Percentiles rank a stretch among this genome's conserved stretches.
Evolutionary conservation across 345 rosid genomes (phyloP).

Genomic region (Lumnitzera racemosa): DNA sequence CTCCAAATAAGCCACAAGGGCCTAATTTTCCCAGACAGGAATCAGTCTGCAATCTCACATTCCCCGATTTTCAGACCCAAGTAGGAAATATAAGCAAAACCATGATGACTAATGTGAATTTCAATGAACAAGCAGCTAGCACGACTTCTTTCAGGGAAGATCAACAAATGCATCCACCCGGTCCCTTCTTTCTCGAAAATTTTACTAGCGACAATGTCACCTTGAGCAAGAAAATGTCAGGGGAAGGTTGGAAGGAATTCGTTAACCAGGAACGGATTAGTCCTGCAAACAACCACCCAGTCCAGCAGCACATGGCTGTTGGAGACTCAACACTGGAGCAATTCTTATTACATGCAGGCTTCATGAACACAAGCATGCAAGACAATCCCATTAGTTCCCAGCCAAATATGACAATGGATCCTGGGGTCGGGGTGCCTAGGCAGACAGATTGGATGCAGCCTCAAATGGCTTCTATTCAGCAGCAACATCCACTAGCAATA

Average conservation of each 20-base stretch:
- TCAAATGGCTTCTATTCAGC: background rate
- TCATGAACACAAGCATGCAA: background rate
- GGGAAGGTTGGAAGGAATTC: constrained; percentile 7
- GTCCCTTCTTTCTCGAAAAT: constrained; percentile 1
- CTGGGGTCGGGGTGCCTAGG: constrained; percentile 3
- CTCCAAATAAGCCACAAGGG: background rate
- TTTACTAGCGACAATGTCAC: background rate
- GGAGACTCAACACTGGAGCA: constrained; percentile 6
- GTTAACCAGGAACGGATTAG: background rate
- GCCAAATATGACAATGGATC: background rate
- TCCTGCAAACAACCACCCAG: background rate
- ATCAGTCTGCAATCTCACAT: constrained; percentile 2
- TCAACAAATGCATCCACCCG: background rate
- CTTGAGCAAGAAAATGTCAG: background rate
- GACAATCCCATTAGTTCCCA: constrained; percentile 4
- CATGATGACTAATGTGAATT: background rate
- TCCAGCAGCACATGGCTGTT: background rate
- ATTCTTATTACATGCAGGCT: background rate
- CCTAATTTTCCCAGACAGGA: background rate
- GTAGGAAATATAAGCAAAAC: constrained; percentile 4
- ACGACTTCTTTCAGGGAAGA: too few relatives aligned
- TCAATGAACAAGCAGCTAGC: constrained; percentile 3
- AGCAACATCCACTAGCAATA: too few relatives aligned
- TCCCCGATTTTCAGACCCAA: constrained; percentile 3
- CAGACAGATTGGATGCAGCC: constrained; percentile 11